These are phyloP conservation scores for Entomophthora muscae DNA, from an alignment of 371 early-diverging fungal genomes.

Conservation along the genomic window DNA sequence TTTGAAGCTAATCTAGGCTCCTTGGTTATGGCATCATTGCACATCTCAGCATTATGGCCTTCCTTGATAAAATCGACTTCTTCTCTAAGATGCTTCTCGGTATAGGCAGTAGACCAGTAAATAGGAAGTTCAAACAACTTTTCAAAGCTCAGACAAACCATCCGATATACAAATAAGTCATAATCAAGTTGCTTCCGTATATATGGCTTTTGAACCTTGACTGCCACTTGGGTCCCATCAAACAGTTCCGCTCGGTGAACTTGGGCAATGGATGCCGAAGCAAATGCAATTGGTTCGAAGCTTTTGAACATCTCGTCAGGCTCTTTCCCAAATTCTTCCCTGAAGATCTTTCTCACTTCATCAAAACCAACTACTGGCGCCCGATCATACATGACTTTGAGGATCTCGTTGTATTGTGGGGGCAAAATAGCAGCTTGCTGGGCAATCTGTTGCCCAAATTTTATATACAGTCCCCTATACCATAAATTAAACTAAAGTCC, in stretches of 20 bases:
- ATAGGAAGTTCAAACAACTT: constrained; percentile 67
- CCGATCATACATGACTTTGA: constrained; percentile 59
- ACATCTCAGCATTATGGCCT: constrained; percentile 55
- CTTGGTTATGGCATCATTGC: constrained; percentile 28
- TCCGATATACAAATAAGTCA: constrained; percentile 56
- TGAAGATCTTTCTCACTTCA: constrained; percentile 44
- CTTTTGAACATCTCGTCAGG: constrained; percentile 44
- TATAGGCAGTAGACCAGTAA: constrained; percentile 60
- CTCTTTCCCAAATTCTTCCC: constrained; percentile 37
- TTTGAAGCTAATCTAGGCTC: constrained; percentile 27
- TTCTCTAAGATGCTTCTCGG: constrained; percentile 54
- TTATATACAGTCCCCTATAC: constrained; percentile 62
- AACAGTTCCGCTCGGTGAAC: constrained; percentile 73
- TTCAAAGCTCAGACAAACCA: constrained; percentile 40
- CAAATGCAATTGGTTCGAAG: constrained; percentile 58
- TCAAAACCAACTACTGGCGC: constrained; percentile 60
- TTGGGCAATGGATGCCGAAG: constrained; percentile 82
- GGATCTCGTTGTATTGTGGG: constrained; percentile 42
- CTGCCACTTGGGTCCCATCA: constrained; percentile 58
- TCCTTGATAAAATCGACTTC: constrained; percentile 77
- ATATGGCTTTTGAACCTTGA: constrained; percentile 85
- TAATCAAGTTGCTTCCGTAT: constrained; percentile 63
- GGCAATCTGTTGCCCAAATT: constrained; percentile 77
- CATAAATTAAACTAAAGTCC: constrained; percentile 1
- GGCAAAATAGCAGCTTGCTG: constrained; percentile 61